Conservation (phyloP, 306 rosid species). For the peach (Prunus persica) region DNA sequence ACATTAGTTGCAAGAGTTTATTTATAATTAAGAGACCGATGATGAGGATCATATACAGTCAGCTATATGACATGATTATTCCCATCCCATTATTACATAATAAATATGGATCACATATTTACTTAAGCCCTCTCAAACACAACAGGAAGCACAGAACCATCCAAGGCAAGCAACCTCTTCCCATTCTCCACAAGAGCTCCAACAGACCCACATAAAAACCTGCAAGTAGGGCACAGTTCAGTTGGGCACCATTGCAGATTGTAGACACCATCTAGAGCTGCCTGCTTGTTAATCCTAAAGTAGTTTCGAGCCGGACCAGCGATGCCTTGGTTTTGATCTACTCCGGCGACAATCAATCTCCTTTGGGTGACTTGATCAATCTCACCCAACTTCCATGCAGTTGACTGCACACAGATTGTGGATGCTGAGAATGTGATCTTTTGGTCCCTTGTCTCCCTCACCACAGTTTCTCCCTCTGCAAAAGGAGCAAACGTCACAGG, state of each 20-base stretch:
- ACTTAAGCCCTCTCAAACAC: conserved; percentile 23
- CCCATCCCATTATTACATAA: too few relatives aligned
- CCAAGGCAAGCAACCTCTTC: conserved; percentile 51
- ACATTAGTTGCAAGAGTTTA: too few relatives aligned
- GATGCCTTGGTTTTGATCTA: neutral
- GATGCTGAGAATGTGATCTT: conserved; percentile 29
- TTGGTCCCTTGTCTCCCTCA: conserved; percentile 37
- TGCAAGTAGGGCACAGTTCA: conserved; percentile 46
- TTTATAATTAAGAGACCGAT: too few relatives aligned
- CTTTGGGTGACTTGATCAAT: conserved; percentile 15
- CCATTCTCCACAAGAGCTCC: conserved; percentile 45
- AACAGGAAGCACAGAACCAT: conserved; percentile 37
- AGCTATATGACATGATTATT: too few relatives aligned
- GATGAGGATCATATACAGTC: too few relatives aligned
- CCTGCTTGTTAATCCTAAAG: conserved; percentile 26
- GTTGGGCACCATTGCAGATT: conserved; percentile 51
- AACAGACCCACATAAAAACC: conserved; percentile 32
- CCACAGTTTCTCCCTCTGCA: conserved; percentile 21
- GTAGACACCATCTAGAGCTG: conserved; percentile 13
- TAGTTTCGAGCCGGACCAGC: neutral
- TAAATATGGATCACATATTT: neutral
- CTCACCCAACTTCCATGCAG: conserved; percentile 40
- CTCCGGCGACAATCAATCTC: conserved; percentile 34
- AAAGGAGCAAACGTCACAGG: conserved; percentile 43
- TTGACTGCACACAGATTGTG: conserved; percentile 28